Percentiles rank a stretch among this genome's conserved stretches.
phyloP scores from a whole-genome alignment of 179 eudicot genomes.

The Pouteria campechiana region DNA sequence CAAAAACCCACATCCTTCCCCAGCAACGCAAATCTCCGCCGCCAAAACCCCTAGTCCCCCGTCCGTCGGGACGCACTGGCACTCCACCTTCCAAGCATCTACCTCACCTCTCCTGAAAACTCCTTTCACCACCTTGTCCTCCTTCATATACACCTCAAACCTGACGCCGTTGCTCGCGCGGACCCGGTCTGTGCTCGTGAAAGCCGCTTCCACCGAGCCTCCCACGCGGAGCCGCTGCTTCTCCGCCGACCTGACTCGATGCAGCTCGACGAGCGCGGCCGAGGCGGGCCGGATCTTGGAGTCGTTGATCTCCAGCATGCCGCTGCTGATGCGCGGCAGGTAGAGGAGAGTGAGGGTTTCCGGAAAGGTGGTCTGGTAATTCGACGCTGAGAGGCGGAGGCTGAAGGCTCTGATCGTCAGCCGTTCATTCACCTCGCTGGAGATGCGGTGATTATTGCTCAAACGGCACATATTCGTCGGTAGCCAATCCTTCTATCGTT shows the following conservation, averaged over 20 bases:
- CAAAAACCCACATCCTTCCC: conserved; percentile 13
- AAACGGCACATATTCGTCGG: no score
- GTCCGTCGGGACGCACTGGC: conserved; percentile 18
- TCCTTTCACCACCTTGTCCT: conserved; percentile 34
- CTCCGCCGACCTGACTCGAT: conserved; percentile 18
- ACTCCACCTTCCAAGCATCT: conserved; percentile 36
- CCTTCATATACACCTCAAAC: conserved; percentile 37
- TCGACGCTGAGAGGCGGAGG: conserved; percentile 5
- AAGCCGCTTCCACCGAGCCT: no score
- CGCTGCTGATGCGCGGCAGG: conserved; percentile 32
- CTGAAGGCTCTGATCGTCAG: conserved; percentile 22
- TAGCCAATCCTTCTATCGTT: no score
- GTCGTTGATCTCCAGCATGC: conserved; percentile 21
- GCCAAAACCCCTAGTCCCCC: conserved; percentile 5
- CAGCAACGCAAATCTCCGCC: conserved; percentile 15
- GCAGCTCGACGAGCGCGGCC: conserved; percentile 38
- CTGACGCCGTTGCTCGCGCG: conserved; percentile 25
- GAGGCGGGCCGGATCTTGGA: conserved; percentile 28
- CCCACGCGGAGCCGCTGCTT: not conserved
- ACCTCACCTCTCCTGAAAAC: conserved; percentile 20
- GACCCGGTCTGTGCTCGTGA: conserved; percentile 27
- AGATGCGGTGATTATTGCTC: no score
- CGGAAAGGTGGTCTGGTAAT: conserved; percentile 4
- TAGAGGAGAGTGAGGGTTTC: conserved; percentile 31
- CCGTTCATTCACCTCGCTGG: conserved; percentile 11